phyloP scores from a whole-genome alignment of 192 early-diverging fungal genomes.

The Chytriomyces confervae region DNA sequence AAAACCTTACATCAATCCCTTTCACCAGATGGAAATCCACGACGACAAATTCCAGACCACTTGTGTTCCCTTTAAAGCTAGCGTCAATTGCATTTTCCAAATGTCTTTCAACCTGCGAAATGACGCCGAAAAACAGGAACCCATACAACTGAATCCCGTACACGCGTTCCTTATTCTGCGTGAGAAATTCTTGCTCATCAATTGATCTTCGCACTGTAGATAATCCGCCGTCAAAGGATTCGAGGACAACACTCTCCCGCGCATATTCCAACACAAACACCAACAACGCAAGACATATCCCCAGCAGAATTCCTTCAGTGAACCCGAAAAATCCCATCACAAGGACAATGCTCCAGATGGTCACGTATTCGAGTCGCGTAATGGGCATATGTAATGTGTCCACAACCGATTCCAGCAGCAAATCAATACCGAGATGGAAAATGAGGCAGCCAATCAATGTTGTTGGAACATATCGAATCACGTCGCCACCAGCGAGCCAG shows the following conservation, averaged over 20 bases:
- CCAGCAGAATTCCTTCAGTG: constrained; percentile 94
- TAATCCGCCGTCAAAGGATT: constrained; percentile 61
- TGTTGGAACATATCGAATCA: constrained; percentile 91
- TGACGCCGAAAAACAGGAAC: constrained; percentile 92
- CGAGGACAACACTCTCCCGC: constrained; percentile 45
- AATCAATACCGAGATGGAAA: constrained; percentile 94
- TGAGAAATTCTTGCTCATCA: constrained; percentile 85
- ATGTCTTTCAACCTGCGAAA: constrained; percentile 42
- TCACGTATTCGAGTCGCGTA: constrained; percentile 82
- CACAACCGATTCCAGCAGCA: constrained; percentile 86
- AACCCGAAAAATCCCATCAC: constrained; percentile 88
- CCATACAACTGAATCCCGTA: constrained; percentile 88
- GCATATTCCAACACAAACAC: constrained; percentile 86
- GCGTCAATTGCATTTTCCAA: constrained; percentile 32
- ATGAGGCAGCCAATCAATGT: constrained; percentile 96
- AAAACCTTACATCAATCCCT: constrained; percentile 69
- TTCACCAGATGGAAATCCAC: constrained; percentile 88
- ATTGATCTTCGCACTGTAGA: constrained; percentile 89
- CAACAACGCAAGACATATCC: constrained; percentile 90
- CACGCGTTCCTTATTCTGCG: constrained; percentile 83
- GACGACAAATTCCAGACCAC: constrained; percentile 83
- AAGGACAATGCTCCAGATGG: constrained; percentile 82
- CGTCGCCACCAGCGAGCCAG: constrained; percentile 81
- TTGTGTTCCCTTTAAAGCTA: constrained; percentile 38
- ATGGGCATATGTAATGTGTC: constrained; percentile 88